phyloP scores from a whole-genome alignment of 1,284 basidiomycete species.

The Ganoderma meredithae region DNA sequence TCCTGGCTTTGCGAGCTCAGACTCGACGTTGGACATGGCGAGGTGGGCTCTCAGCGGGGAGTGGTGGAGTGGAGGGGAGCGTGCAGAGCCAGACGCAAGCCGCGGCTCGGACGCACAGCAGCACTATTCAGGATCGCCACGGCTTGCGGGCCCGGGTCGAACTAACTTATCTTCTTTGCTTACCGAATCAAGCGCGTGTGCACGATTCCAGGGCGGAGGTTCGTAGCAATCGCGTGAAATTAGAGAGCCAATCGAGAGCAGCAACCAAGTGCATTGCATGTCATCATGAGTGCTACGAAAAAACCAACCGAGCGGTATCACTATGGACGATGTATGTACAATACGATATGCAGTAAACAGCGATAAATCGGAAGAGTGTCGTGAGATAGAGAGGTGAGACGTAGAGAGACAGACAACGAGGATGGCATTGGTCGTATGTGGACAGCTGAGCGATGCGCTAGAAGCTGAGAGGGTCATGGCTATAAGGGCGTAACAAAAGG shows the following conservation, averaged over 20 bases:
- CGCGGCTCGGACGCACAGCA: not conserved
- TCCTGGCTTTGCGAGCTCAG: slow-evolving; percentile 47
- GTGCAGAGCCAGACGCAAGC: slow-evolving; percentile 4
- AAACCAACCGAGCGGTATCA: slow-evolving; percentile 32
- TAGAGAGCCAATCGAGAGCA: slow-evolving; percentile 20
- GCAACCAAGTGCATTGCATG: slow-evolving; percentile 29
- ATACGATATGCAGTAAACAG: slow-evolving; percentile 36
- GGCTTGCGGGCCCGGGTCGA: not conserved
- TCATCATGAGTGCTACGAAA: slow-evolving; percentile 27
- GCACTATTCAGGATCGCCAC: not conserved
- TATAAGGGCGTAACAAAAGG: slow-evolving; percentile 31
- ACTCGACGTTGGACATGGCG: slow-evolving; percentile 57
- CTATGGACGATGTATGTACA: slow-evolving; percentile 39
- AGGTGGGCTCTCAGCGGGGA: slow-evolving; percentile 30
- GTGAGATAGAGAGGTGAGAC: slow-evolving; percentile 18
- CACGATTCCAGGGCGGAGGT: not conserved
- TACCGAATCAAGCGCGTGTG: slow-evolving; percentile 1
- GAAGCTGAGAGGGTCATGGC: slow-evolving; percentile 29
- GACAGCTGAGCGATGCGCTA: slow-evolving; percentile 28
- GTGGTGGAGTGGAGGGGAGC: slow-evolving; percentile 35
- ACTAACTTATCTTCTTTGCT: not conserved
- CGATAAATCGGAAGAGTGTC: slow-evolving; percentile 34
- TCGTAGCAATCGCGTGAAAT: not conserved
- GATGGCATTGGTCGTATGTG: slow-evolving; percentile 23
- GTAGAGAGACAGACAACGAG: slow-evolving; percentile 15